phyloP scores from a whole-genome alignment of 306 rosid genomes.

The Trifolium dubium region DNA sequence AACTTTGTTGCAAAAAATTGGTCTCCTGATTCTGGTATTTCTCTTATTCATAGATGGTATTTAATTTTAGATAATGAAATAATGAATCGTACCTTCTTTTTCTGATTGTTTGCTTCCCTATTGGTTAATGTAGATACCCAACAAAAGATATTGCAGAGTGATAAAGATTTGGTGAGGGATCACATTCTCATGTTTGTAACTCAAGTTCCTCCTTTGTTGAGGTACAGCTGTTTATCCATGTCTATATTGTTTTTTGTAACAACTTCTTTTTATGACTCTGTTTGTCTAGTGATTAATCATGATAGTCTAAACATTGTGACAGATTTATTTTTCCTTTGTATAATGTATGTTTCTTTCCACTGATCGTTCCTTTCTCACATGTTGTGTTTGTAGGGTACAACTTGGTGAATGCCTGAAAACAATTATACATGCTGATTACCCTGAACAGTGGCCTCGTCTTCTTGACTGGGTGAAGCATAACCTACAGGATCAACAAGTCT shows the following conservation, averaged over 20 bases:
- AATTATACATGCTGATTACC: constrained; percentile 84
- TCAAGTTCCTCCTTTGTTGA: constrained; percentile 86
- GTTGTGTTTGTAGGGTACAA: constrained; percentile 68
- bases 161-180: constrained; percentile 81
- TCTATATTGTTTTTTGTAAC: constrained; percentile 14
- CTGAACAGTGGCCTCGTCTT: constrained; percentile 96
- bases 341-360: not conserved
- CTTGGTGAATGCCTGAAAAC: constrained; percentile 98
- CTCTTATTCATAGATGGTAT: not conserved
- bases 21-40: constrained; percentile 80
- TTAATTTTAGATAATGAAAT: constrained; percentile 35
- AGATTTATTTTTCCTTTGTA: not conserved
- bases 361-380: constrained; percentile 12
- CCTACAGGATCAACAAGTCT: constrained; percentile 87
- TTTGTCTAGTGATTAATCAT: constrained; percentile 8
- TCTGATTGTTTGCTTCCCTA: constrained; percentile 32
- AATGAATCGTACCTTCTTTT: constrained; percentile 25
- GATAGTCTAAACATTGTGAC: not conserved
- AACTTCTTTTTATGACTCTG: not conserved
- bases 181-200: constrained; percentile 81
- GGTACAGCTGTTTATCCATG: constrained; percentile 51
- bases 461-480: constrained; percentile 94
- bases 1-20: constrained; percentile 90
- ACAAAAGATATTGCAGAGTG: constrained; percentile 72
- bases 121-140: constrained; percentile 62